These are phyloP conservation scores for Fusarium napiforme DNA, from an alignment of 2,329 filamentous ascomycete species.

Conservation along the genomic window DNA sequence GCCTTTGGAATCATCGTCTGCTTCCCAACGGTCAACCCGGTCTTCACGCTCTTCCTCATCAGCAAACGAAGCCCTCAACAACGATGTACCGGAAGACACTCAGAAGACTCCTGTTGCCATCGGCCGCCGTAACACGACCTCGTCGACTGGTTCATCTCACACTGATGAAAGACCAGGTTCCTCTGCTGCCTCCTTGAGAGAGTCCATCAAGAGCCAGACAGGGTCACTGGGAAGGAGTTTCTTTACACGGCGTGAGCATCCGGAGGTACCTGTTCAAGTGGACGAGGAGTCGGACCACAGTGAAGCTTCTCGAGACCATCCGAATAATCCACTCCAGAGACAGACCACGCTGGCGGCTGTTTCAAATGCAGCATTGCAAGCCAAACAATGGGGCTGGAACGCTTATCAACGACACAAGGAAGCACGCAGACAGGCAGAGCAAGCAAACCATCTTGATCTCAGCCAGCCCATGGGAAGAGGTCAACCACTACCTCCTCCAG, in stretches of 20 bases:
- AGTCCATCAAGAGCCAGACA: slow-evolving; percentile 55
- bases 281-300: slow-evolving; percentile 51
- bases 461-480: slow-evolving; percentile 83
- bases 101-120: slow-evolving; percentile 44
- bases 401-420: slow-evolving; percentile 64
- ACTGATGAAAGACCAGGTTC: slow-evolving; percentile 44
- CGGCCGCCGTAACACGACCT: slow-evolving; percentile 52
- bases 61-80: slow-evolving; percentile 54
- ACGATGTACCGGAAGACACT: slow-evolving; percentile 50
- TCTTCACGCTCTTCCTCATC: slow-evolving; percentile 65
- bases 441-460: slow-evolving; percentile 55
- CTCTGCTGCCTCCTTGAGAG: slow-evolving; percentile 48
- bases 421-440: slow-evolving; percentile 49
- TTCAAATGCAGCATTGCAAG: slow-evolving; percentile 65
- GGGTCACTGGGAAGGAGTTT: slow-evolving; percentile 54
- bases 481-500: slow-evolving; percentile 83
- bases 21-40: slow-evolving; percentile 56
- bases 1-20: slow-evolving; percentile 50
- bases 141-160: slow-evolving; percentile 50
- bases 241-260: slow-evolving; percentile 54
- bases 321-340: slow-evolving; percentile 37
- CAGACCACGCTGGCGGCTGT: slow-evolving; percentile 65
- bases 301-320: slow-evolving; percentile 50
- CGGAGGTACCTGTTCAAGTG: slow-evolving; percentile 47
- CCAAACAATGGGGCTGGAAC: slow-evolving; percentile 69